A percentile compares a stretch with the other conserved stretches of the same genome.
Evolutionary conservation across 2,329 filamentous ascomycete species (phyloP).

Genomic region (Epichloe baconii): DNA sequence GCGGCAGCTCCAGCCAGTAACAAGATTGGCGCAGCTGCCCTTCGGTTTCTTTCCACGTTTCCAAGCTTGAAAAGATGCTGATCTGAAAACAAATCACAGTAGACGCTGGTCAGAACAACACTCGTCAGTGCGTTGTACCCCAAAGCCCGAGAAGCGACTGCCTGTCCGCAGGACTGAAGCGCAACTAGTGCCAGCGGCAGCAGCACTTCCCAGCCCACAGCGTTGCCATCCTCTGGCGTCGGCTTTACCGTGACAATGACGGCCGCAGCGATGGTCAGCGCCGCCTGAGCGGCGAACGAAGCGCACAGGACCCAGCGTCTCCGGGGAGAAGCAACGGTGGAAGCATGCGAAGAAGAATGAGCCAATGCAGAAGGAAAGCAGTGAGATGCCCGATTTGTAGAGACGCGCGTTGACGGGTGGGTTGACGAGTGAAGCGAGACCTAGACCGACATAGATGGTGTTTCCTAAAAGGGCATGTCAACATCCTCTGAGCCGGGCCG

Average conservation of each 20-base stretch:
- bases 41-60: slow-evolving; percentile 38
- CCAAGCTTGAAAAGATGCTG: slow-evolving; percentile 29
- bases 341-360: slow-evolving; percentile 59
- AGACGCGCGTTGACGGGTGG: slow-evolving; percentile 16
- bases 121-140: slow-evolving; percentile 60
- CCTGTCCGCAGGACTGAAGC: slow-evolving; percentile 68
- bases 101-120: slow-evolving; percentile 69
- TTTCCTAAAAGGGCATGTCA: slow-evolving; percentile 37
- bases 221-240: slow-evolving; percentile 24
- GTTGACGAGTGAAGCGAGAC: slow-evolving; percentile 42
- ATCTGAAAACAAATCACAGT: slow-evolving; percentile 68
- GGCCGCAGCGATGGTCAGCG: slow-evolving; percentile 38
- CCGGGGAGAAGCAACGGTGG: slow-evolving; percentile 46
- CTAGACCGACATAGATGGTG: slow-evolving; percentile 66
- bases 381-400: slow-evolving; percentile 54
- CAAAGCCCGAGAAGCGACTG: slow-evolving; percentile 58
- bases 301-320: slow-evolving; percentile 51
- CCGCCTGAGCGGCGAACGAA: slow-evolving; percentile 41
- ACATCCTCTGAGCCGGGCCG: not conserved
- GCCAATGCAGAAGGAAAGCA: slow-evolving; percentile 57
- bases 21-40: slow-evolving; percentile 34
- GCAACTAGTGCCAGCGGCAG: slow-evolving; percentile 57
- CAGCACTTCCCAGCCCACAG: slow-evolving; percentile 45
- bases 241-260: slow-evolving; percentile 36
- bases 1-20: slow-evolving; percentile 36